Evolutionary conservation across 352 stramenopile genomes (phyloP).

Genomic region (Sclerospora graminicola): DNA sequence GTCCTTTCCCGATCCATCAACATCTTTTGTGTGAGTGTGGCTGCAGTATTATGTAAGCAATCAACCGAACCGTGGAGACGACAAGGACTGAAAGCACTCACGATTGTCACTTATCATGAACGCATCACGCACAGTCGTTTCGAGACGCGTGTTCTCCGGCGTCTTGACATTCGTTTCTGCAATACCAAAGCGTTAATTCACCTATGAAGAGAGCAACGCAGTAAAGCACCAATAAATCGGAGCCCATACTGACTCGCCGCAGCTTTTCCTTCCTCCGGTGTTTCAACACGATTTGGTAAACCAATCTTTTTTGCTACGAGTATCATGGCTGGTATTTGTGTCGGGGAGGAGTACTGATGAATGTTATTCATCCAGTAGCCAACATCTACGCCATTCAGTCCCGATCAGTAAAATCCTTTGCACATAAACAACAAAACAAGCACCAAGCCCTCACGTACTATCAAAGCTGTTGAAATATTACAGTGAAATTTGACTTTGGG

Average conservation of each 20-base stretch:
- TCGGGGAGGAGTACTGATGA: conserved; percentile 73
- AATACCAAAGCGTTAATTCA: neutral
- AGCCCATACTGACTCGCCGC: conserved; percentile 76
- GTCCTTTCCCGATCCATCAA: too few species aligned
- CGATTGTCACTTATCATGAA: too few species aligned
- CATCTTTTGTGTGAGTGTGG: too few species aligned
- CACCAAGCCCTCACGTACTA: too few species aligned
- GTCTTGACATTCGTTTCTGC: conserved; percentile 85
- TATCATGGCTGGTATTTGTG: conserved; percentile 70
- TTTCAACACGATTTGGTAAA: conserved; percentile 74
- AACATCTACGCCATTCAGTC: conserved; percentile 53
- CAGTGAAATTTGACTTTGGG: too few species aligned
- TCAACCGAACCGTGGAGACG: too few species aligned
- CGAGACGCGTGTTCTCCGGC: conserved; percentile 47
- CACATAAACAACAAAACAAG: too few species aligned
- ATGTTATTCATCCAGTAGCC: conserved; percentile 96
- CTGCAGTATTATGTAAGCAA: too few species aligned
- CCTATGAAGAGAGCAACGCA: neutral
- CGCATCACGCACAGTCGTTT: too few species aligned
- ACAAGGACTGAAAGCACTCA: too few species aligned
- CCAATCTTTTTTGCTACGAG: conserved; percentile 91
- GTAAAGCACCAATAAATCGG: conserved; percentile 70
- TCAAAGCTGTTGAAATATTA: too few species aligned
- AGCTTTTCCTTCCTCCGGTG: conserved; percentile 68
- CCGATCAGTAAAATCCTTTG: too few species aligned